Evolutionary conservation across 768 basidiomycete genomes (phyloP), one percentile per base, ranked within the genome.

Genomic region (Tephrocybe sp.): DNA sequence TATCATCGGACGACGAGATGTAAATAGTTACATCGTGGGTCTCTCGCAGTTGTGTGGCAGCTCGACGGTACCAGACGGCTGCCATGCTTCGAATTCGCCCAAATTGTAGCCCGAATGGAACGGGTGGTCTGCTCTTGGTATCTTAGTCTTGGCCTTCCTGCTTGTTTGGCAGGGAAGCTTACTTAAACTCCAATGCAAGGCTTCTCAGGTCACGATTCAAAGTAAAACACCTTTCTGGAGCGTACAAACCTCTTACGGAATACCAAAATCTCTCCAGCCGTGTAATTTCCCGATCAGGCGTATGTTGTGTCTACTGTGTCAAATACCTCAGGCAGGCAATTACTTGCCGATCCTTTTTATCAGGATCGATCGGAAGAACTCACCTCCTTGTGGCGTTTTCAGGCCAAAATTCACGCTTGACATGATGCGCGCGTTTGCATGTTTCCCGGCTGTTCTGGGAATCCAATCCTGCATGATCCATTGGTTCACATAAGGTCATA

Each of bases 331-430:
- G 53, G 40, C 39, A 49, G 40, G 42, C 41, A 56, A 30, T 28
- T 45, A 37, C 43, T 60, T 58, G 53, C 62, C 58, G 60, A 61
- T 60, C 53, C 51, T 37, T 51, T 50, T 58, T 51, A 57, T 62
- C 56, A 47, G 50, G 48, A 40, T 50, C 54, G 54, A 51, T 63
- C 62, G 63, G 63, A 54, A 63, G 55, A 61, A 59, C 44, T 52
- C 38, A 37, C 53, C 47, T 56, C 61, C 60, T 56, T 50, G 52
- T 64, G 63, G 60, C 53, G 53, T 49, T 35, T 49, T 52, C 47
- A 26, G 34, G 43, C 46, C 43, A 48, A 34, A 48, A 50, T 55
- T 53, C 58, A 49, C 48, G 51, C 35, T 51, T 57, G 56, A 55
- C 53, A 47, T 58, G 54, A 55, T 55, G 54, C 56, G 51, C 51